phyloP scores from a whole-genome alignment of 805 yeast species.

The Cyberlindnera euphorbiae region DNA sequence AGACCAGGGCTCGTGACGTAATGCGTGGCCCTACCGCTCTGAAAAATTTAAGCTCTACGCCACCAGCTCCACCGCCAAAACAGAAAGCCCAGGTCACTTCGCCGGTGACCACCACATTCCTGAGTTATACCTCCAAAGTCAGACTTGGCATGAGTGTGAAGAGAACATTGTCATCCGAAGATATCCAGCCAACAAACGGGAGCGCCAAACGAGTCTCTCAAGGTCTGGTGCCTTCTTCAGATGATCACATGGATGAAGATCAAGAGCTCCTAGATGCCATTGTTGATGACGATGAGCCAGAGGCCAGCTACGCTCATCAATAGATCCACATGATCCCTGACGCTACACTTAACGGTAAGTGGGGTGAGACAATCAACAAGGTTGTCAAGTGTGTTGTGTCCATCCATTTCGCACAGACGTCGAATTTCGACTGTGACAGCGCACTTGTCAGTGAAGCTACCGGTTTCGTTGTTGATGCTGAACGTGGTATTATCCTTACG shows the following conservation, averaged over 20 bases:
- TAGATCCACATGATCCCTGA: conserved; percentile 1
- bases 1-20: no score
- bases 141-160: no score
- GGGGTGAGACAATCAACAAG: conserved; percentile 78
- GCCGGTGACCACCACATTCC: no score
- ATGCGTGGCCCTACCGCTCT: no score
- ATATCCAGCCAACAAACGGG: background rate
- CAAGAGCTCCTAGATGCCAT: background rate
- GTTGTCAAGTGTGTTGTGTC: conserved; percentile 87
- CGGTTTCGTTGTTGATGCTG: conserved; percentile 87
- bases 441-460: conserved; percentile 88
- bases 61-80: no score
- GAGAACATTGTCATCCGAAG: conserved; percentile 2
- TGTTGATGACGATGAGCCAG: background rate
- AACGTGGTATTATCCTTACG: conserved; percentile 78
- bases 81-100: no score
- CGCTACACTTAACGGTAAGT: conserved; percentile 31
- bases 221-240: background rate
- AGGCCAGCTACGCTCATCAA: background rate
- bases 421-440: conserved; percentile 79
- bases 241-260: background rate
- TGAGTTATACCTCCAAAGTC: no score
- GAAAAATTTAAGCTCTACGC: no score
- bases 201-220: no score
- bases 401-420: conserved; percentile 82